Evolutionary conservation across 106 monocot genomes (phyloP).

Genomic region (Xerophyta viscosa): DNA sequence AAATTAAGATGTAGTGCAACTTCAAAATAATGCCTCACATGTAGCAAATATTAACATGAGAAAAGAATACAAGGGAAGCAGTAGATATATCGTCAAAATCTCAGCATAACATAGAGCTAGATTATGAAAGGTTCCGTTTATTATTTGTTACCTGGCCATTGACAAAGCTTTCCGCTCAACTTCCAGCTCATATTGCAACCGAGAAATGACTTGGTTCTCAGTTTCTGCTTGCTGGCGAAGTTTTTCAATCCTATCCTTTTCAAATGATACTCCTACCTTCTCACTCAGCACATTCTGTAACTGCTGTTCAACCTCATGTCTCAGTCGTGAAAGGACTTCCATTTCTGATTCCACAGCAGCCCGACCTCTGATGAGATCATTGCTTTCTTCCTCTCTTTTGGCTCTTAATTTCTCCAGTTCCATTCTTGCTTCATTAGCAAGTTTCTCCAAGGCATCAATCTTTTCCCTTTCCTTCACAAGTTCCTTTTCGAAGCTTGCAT

Average conservation of each 20-base stretch:
- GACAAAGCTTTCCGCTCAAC: conserved; percentile 91
- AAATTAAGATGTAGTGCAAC: no score
- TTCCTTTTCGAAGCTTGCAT: conserved; percentile 79
- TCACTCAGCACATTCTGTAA: conserved; percentile 58
- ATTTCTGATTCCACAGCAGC: conserved; percentile 88
- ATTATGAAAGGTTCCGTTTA: no score
- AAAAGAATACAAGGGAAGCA: no score
- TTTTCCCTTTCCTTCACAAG: conserved; percentile 79
- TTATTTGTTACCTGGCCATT: conserved; percentile 85
- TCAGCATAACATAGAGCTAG: no score
- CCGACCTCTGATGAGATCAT: conserved; percentile 46
- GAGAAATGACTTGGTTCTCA: conserved; percentile 57
- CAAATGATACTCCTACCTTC: conserved; percentile 67
- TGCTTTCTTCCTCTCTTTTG: conserved; percentile 84
- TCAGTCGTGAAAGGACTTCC: conserved; percentile 76
- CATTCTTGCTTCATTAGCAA: conserved; percentile 72
- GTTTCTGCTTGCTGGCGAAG: conserved; percentile 63
- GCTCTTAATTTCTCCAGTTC: conserved; percentile 60
- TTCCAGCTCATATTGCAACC: conserved; percentile 87
- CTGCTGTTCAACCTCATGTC: conserved; percentile 70
- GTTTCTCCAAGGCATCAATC: conserved; percentile 65
- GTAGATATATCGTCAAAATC: no score
- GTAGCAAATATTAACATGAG: no score
- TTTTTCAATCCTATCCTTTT: conserved; percentile 62
- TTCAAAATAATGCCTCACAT: no score